Evolutionary conservation across 306 rosid species (phyloP), one percentile per base, ranked within the genome.

Genomic region (Vigna hirtella): DNA sequence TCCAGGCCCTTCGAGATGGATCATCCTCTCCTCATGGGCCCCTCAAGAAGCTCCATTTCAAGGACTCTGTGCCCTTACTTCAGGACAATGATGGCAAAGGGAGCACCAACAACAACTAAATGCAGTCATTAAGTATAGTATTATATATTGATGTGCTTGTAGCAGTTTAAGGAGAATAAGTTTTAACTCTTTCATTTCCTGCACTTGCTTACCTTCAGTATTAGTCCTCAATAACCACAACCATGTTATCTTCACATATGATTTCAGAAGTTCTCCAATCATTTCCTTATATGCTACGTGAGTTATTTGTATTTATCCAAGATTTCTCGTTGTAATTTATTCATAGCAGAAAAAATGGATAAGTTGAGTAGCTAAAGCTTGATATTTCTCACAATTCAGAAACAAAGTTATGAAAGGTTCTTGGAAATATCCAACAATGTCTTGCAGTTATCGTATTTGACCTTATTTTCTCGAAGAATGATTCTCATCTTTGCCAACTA

Each of bases 1-100:
- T 87, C 76, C 80, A 82, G 47, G 74, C 81, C 72, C 88, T 85
- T 14, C 9, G 73, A 63, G 70, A 65, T 50, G 66, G 81, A 62
- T 58, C 81, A 10, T 24, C 84, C 62, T 83, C 88, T 76, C 68
- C 74, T 59, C 81, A 77, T 4, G 66, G 66, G 65, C 82, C 77
- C 22, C 30, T 62, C 48, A 79, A 78, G 55, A 82, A 82, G 71
- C 77, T 66, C 24, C 68, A 56, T 5, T 78, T 73, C 4, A 79
- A 61, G 72, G 89, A 85, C 45, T 24, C 85, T 0, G 30, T 18
- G 34, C 73, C 87, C 7, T 78, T 83, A 78, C 76, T 82, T 81
- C 83, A 81, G 18, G 65, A 77, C 67, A 53, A 80, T 86, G 63
- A 73, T 47, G 59, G 80, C 62, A 87, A 81, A 79, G 78, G 74